phyloP scores from a whole-genome alignment of 2,329 filamentous ascomycete genomes.

The Graphiopsis chlorocephala region DNA sequence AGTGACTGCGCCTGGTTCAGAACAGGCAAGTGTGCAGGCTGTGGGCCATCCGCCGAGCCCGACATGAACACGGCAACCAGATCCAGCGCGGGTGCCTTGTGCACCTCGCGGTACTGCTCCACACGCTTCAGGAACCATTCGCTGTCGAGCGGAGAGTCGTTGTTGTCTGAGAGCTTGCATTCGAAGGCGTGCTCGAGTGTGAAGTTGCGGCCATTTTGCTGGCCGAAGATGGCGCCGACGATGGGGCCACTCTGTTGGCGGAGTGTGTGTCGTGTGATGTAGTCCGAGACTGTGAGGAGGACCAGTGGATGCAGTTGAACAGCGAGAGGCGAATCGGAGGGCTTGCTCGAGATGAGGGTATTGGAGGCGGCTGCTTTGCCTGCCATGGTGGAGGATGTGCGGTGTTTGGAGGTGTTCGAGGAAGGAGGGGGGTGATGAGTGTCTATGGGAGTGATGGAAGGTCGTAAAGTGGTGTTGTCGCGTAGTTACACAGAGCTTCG shows the following conservation, averaged over 20 bases:
- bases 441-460: not conserved
- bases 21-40: conserved; percentile 64
- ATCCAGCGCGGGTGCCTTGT: conserved; percentile 74
- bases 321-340: conserved; percentile 70
- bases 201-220: conserved; percentile 85
- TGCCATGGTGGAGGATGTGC: conserved; percentile 33
- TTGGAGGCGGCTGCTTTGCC: conserved; percentile 34
- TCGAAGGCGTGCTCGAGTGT: conserved; percentile 94
- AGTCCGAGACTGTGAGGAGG: conserved; percentile 93
- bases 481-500: not conserved
- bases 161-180: conserved; percentile 55
- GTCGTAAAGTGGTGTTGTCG: not conserved
- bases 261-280: conserved; percentile 86
- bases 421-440: not conserved
- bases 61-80: conserved; percentile 70
- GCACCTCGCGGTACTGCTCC: conserved; percentile 85
- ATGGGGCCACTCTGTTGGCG: conserved; percentile 73
- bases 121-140: conserved; percentile 74
- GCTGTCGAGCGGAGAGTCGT: conserved; percentile 60
- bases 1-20: conserved; percentile 64
- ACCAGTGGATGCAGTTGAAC: conserved; percentile 89
- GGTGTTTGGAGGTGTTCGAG: not conserved
- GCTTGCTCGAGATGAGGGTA: conserved; percentile 44
- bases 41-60: conserved; percentile 68
- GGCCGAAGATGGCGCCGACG: conserved; percentile 82